Evolutionary conservation across 73 alveolate genomes (phyloP).

Genomic region (Stentor roeselii): DNA sequence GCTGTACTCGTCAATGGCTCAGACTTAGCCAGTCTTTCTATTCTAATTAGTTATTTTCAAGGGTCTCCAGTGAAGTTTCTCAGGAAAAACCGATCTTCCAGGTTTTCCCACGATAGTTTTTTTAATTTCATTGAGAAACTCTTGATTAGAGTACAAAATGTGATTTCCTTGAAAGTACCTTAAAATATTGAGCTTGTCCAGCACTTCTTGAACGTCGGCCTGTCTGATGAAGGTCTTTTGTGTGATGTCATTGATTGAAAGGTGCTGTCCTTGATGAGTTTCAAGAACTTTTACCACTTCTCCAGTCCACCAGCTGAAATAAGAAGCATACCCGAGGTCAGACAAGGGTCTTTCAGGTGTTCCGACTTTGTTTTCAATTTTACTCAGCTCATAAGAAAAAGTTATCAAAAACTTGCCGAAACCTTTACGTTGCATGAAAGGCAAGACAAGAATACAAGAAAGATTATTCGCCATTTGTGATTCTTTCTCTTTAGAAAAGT

Average conservation of each 20-base stretch:
- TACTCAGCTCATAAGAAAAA: constrained; percentile 86
- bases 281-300: constrained; percentile 63
- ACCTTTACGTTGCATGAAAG: constrained; percentile 93
- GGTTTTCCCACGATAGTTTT: constrained; percentile 84
- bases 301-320: constrained; percentile 89
- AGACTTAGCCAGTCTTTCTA: neutral
- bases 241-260: constrained; percentile 73
- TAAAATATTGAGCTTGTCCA: constrained; percentile 81
- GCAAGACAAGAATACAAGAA: constrained; percentile 93
- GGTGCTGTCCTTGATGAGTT: constrained; percentile 51
- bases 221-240: constrained; percentile 73
- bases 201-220: constrained; percentile 78
- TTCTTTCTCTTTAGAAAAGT: constrained; percentile 94
- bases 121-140: constrained; percentile 65
- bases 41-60: constrained; percentile 36
- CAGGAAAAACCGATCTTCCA: constrained; percentile 88
- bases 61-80: constrained; percentile 92
- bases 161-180: constrained; percentile 85
- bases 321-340: constrained; percentile 90
- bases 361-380: constrained; percentile 77
- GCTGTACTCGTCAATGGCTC: constrained; percentile 2
- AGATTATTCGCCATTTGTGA: constrained; percentile 72
- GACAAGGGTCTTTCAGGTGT: constrained; percentile 93
- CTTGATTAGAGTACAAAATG: constrained; percentile 73
- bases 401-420: constrained; percentile 96